Evolutionary conservation across 2,329 filamentous ascomycete genomes (phyloP), one percentile per base, ranked within the genome.

Genomic region (Hirsutella thompsonii): DNA sequence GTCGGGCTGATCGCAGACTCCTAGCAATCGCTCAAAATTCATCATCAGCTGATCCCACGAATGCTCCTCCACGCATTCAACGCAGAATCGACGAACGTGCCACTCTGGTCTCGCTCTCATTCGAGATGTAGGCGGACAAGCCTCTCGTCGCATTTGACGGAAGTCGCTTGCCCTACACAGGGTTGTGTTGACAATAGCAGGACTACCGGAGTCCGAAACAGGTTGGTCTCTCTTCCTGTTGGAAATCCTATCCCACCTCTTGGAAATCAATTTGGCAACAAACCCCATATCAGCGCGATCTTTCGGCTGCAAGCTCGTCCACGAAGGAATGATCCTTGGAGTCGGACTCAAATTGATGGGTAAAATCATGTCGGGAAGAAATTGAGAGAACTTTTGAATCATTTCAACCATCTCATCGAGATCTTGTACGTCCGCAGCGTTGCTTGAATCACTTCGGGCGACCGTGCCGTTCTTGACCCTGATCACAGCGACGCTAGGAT

Each of bases 311-410:
- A 42, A 40, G 43, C 83, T 75, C 42, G 84, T 77, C 62, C 81
- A 79, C 0, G 83, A 77, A 1, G 61, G 59, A 5, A 64, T 47
- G n/a, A 64, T 49, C 4, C 61, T 55, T 14, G 61, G 61, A 8
- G 51, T 46, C 9, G 48, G 43, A 16, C 83, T 74, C 18, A 84
- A 68, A 54, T 94, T 94, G 62, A 94, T 83, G 0, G 84, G 83
- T 18, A 94, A 61, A 47, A 87, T 77, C 83, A 94, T 89, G 47
- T 89, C 76, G 1, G 86, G 85, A 13, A 94, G 66, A 52, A 82
- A 76, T 47, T 79, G 63, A 2, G 79, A 71, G 50, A 94, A 94
- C 2, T 70, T 65, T 39, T 75, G 66, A 55, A 93, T 76, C 74
- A 92, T 83, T 4, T 72, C 70, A 6, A 76, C 65, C 0, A 74